Percentiles rank a stretch among this genome's conserved stretches.
Evolutionary conservation across 148 eudicot genomes (phyloP).

Genomic region (Rhododendron griersonianum): DNA sequence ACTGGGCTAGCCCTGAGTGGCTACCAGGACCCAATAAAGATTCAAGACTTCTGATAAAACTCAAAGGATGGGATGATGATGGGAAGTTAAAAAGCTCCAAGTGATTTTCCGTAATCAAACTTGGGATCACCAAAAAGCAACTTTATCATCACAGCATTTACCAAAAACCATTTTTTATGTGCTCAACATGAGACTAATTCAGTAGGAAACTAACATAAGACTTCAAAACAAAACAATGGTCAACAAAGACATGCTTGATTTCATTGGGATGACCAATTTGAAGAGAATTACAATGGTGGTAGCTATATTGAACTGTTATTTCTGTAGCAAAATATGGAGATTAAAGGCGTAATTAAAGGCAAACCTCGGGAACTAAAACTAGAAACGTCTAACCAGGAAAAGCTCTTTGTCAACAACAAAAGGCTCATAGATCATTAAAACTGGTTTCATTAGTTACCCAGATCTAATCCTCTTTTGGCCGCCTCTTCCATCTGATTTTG

Average conservation of each 20-base stretch:
- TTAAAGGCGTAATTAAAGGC: not conserved
- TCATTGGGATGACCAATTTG: conserved; percentile 1
- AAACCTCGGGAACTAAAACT: not conserved
- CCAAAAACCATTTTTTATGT: not conserved
- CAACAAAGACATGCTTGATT: conserved; percentile 7
- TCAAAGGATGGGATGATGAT: not conserved
- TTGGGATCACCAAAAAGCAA: not conserved
- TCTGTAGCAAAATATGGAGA: not conserved
- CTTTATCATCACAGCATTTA: not conserved
- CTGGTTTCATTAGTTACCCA: conserved; percentile 11
- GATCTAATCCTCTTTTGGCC: conserved; percentile 39
- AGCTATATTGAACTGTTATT: conserved; percentile 8
- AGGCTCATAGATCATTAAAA: not conserved
- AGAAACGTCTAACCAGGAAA: not conserved
- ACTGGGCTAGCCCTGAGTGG: too few relatives aligned
- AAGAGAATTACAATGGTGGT: conserved; percentile 3
- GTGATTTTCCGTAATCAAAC: not conserved
- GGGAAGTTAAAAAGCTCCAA: not conserved
- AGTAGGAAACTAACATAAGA: not conserved
- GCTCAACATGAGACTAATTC: not conserved
- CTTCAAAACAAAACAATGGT: not conserved
- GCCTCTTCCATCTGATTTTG: conserved; percentile 31
- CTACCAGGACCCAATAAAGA: too few relatives aligned
- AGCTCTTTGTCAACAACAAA: not conserved
- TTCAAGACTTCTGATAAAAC: not conserved